Percentiles rank a stretch among this genome's conserved stretches.
These are phyloP conservation scores for Phytopythium oedochilum DNA, from an alignment of 352 stramenopile genomes.

Conservation along the genomic window DNA sequence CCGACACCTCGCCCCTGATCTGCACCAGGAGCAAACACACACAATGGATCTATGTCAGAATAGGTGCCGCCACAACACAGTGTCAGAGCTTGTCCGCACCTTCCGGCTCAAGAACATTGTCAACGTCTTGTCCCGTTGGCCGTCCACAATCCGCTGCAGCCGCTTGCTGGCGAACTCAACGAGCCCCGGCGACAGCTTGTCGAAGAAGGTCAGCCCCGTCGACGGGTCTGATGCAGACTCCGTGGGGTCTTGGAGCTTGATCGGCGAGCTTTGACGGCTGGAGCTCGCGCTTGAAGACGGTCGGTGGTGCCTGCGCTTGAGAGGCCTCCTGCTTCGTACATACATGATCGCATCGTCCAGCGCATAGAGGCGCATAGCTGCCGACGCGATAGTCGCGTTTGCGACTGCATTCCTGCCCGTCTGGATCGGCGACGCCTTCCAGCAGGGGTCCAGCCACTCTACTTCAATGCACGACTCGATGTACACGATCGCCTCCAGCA, in stretches of 20 bases:
- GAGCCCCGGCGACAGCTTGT: slow-evolving; percentile 24
- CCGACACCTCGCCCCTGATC: slow-evolving; percentile 41
- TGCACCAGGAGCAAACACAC: background rate
- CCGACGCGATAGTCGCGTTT: slow-evolving; percentile 63
- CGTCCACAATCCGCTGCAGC: slow-evolving; percentile 43
- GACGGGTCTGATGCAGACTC: slow-evolving; percentile 22
- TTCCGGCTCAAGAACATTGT: slow-evolving; percentile 41
- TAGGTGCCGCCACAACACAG: background rate
- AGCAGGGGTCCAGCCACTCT: slow-evolving; percentile 74
- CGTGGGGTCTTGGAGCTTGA: slow-evolving; percentile 27
- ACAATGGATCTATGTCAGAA: too few relatives aligned
- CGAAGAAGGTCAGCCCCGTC: slow-evolving; percentile 49
- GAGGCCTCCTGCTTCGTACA: slow-evolving; percentile 49
- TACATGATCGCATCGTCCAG: slow-evolving; percentile 78
- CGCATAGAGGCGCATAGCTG: slow-evolving; percentile 68
- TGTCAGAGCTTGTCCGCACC: slow-evolving; percentile 7
- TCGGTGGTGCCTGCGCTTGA: slow-evolving; percentile 40
- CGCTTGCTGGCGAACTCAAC: slow-evolving; percentile 39
- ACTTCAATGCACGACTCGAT: slow-evolving; percentile 70
- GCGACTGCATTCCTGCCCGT: slow-evolving; percentile 53
- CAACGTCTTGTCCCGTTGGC: slow-evolving; percentile 48
- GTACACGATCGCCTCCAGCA: slow-evolving; percentile 69
- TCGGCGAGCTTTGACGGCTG: slow-evolving; percentile 23
- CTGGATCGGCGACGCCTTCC: slow-evolving; percentile 63
- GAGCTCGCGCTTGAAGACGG: slow-evolving; percentile 17